Conservation (phyloP, 352 stramenopile genomes). For the Globisporangium nodosum region DNA sequence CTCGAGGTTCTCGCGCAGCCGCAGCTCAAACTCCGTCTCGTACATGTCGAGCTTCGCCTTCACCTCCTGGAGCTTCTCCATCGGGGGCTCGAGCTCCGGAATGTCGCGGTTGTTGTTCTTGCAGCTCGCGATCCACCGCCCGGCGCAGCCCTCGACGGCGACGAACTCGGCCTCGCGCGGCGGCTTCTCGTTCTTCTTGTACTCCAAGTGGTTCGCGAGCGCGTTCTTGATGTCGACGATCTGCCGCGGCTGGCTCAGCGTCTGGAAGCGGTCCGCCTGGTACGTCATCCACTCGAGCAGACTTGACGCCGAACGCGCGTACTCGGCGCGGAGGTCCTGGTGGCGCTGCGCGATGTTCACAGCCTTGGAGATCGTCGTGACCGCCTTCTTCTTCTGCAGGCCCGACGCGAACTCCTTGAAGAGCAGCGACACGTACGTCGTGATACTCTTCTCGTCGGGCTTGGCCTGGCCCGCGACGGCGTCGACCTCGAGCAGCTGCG, state of each 20-base stretch:
- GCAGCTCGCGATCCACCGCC: slow-evolving; percentile 80
- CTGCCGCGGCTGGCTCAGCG: slow-evolving; percentile 53
- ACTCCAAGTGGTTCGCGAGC: slow-evolving; percentile 61
- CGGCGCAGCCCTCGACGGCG: slow-evolving; percentile 67
- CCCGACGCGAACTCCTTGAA: slow-evolving; percentile 90
- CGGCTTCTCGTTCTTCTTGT: slow-evolving; percentile 87
- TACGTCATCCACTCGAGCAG: slow-evolving; percentile 68
- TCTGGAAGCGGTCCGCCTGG: slow-evolving; percentile 75
- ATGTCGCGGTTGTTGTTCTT: slow-evolving; percentile 84
- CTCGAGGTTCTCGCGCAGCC: slow-evolving; percentile 67
- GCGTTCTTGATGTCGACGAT: slow-evolving; percentile 68
- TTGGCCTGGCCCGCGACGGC: slow-evolving; percentile 82
- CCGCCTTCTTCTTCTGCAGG: slow-evolving; percentile 86
- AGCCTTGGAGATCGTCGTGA: slow-evolving; percentile 88
- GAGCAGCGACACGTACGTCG: slow-evolving; percentile 88
- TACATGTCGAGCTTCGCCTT: slow-evolving; percentile 63
- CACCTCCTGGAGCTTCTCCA: slow-evolving; percentile 77
- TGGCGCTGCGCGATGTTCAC: slow-evolving; percentile 88
- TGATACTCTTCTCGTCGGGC: slow-evolving; percentile 90
- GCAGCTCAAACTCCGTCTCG: slow-evolving; percentile 67
- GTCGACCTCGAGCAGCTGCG: slow-evolving; percentile 80
- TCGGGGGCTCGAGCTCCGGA: slow-evolving; percentile 57
- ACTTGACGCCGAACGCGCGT: slow-evolving; percentile 57
- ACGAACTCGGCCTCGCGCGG: slow-evolving; percentile 79
- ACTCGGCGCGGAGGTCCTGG: slow-evolving; percentile 75